Conservation (phyloP, 2,329 filamentous ascomycete species). For the Talaromyces islandicus region DNA sequence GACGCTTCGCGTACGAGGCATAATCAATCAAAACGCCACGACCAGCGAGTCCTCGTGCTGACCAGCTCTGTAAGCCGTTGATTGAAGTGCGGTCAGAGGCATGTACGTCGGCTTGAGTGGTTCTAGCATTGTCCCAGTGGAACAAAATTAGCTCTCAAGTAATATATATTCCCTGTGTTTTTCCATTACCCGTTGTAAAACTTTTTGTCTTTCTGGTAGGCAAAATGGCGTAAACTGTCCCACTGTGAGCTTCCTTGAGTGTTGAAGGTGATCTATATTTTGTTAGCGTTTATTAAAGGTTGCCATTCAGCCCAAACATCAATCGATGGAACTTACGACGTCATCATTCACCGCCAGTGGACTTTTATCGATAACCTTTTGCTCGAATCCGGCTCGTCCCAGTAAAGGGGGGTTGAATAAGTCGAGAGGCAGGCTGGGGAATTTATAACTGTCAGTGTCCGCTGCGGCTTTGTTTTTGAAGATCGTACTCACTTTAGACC, state of each 20-base stretch:
- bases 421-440: neutral
- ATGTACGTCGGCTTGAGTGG: neutral
- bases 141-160: neutral
- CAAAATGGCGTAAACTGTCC: conserved; percentile 36
- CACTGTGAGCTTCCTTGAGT: conserved; percentile 49
- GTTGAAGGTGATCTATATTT: conserved; percentile 28
- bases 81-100: neutral
- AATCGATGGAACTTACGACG: conserved; percentile 1
- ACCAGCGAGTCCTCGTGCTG: conserved; percentile 23
- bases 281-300: neutral
- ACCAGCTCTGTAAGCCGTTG: conserved; percentile 5
- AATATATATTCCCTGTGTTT: neutral
- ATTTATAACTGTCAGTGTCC: neutral
- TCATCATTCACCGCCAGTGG: conserved; percentile 8
- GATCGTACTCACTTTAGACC: neutral
- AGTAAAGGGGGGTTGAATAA: neutral
- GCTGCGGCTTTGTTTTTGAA: neutral
- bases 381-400: neutral
- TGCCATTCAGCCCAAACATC: neutral
- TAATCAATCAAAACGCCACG: conserved; percentile 51
- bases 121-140: neutral
- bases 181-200: conserved; percentile 1
- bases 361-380: neutral
- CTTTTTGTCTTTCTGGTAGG: neutral
- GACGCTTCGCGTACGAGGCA: conserved; percentile 37